Evolutionary conservation across 176 grass and related monocot species (phyloP), one percentile per base, ranked within the genome.

Genomic region (Carex littledalei): DNA sequence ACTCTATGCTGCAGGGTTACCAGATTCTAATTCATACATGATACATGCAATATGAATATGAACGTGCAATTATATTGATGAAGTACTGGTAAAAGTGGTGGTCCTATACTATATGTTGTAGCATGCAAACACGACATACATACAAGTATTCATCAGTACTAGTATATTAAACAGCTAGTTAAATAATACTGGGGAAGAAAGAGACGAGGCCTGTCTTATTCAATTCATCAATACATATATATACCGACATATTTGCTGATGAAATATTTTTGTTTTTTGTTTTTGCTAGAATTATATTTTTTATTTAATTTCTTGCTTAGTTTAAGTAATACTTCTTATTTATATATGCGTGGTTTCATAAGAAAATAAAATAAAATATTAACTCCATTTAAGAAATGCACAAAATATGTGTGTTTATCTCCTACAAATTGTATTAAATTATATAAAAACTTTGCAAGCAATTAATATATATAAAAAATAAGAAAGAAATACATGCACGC

Each of bases 71-170:
- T n/a, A n/a, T n/a, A n/a, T n/a, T 63, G 45, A 78, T 31, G 50
- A 49, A 29, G 11, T 29, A 52, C 53, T 26, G 10, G 14, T 53
- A 76, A 78, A 78, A 56, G 50, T 57, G 15, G 52, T 78, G 74
- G 74, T 78, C 74, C 52, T 78, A 13, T 29, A 11, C n/a, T 57
- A 22, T 29, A 12, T 57, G 5, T 53, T 32, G 74, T 57, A 57
- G 26, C 74, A 78, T 78, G 74, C 74, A 78, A 50, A 57, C 52
- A 78, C 47, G 72, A 78, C 74, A 35, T 26, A 56, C 24, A 15
- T 3, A 7, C 5, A 78, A 78, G 12, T 20, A 32, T 14, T 1
- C 50, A 31, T 1, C 50, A 31, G 47, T 78, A 56, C 67, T 45
- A 43, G 67, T 69, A 15, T 41, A 45, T 32, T 57, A 56, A 78